phyloP scores from a whole-genome alignment of 805 yeast species.

The Wickerhamomyces strasburgensis region DNA sequence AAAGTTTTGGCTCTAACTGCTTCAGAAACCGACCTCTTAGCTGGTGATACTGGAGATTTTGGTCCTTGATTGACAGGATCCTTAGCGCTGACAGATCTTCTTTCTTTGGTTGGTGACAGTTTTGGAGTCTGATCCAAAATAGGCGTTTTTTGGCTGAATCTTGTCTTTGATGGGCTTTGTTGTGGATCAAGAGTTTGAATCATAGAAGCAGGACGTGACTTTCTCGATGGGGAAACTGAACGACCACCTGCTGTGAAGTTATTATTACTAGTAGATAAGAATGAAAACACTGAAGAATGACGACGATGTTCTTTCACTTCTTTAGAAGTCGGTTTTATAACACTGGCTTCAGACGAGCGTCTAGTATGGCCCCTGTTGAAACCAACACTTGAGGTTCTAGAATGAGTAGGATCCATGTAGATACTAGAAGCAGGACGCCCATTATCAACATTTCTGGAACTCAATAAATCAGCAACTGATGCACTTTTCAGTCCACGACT shows the following conservation, averaged over 20 bases:
- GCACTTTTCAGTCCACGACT: slow-evolving; percentile 18
- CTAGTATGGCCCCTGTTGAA: slow-evolving; percentile 33
- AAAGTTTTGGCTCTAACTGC: slow-evolving; percentile 46
- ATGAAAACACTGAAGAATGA: slow-evolving; percentile 56
- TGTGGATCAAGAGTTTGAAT: slow-evolving; percentile 9
- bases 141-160: slow-evolving; percentile 12
- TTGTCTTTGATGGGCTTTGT: slow-evolving; percentile 12
- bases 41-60: slow-evolving; percentile 13
- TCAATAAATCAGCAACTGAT: slow-evolving; percentile 30
- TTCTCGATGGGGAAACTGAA: too few species aligned
- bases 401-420: slow-evolving; percentile 36
- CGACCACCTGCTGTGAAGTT: too few species aligned
- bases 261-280: slow-evolving; percentile 27
- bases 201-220: slow-evolving; percentile 16
- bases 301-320: slow-evolving; percentile 43
- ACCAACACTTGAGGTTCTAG: slow-evolving; percentile 32
- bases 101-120: slow-evolving; percentile 27
- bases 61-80: slow-evolving; percentile 24
- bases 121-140: slow-evolving; percentile 13
- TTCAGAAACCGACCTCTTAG: slow-evolving; percentile 44
- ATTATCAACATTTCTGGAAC: slow-evolving; percentile 16
- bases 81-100: slow-evolving; percentile 50
- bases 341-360: slow-evolving; percentile 39
- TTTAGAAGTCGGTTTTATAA: slow-evolving; percentile 13
- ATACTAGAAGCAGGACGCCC: slow-evolving; percentile 46